Evolutionary conservation across 352 stramenopile genomes (phyloP), one percentile per base, ranked within the genome.

Genomic region (Elongisporangium prolatum): DNA sequence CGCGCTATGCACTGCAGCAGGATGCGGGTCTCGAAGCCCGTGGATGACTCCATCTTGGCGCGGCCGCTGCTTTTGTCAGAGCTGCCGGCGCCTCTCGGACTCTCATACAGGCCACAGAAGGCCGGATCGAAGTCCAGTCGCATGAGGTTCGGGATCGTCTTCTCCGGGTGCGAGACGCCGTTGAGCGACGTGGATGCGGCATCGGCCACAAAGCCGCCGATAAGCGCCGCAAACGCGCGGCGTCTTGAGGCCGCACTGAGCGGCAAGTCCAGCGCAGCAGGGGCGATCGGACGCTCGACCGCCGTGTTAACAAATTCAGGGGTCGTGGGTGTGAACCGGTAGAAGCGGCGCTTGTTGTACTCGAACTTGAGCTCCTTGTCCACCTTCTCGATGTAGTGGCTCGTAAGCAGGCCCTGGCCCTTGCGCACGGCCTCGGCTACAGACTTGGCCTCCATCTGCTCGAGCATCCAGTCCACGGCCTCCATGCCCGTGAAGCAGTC

Each of bases 401-500:
- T 70, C 11, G 76, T 77, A 50, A 90, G 53, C 56, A 92, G 63
- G 9, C 74, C 77, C 67, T 92, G 80, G 52, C 83, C 83, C 56
- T 90, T 92, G 69, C 80, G 83, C n/a, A 92, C 79, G 34, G 83
- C 83, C 50, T 90, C 80, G 14, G 78, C 78, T 16, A 92, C 80
- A 16, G 78, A 89, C 65, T 88, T 89, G 69, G 80, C 83, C 52
- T 92, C 80, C 80, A 90, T 90, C 55, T 89, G 78, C 69, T 92
- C 80, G 40, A 92, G 78, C 83, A 92, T 92, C 83, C 83, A 92
- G 69, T 92, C 80, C 21, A 92, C 83, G 10, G 83, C 83, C 49
- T 92, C 83, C 83, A 92, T 92, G 50, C 83, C 83, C 21, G 83
- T 88, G 65, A 92, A 92, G 60, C 83, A 92, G 67, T 92, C 80